phyloP scores from a whole-genome alignment of 495 filamentous ascomycete species.

The Aspergillus haitiensis region DNA sequence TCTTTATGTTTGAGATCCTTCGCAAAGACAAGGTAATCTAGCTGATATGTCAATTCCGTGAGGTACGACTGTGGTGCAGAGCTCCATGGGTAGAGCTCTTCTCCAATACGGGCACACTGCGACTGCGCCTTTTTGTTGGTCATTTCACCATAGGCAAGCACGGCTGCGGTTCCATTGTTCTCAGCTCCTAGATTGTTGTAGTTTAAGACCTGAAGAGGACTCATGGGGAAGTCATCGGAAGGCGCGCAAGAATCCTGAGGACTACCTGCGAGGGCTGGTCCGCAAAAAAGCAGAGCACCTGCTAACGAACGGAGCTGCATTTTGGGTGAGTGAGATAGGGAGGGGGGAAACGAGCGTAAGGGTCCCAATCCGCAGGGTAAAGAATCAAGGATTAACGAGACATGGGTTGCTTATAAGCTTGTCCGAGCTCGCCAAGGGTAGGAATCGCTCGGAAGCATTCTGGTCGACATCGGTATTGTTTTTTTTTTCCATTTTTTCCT shows the following conservation, averaged over 20 bases:
- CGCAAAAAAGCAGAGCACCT: constrained; percentile 18
- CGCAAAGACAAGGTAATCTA: constrained; percentile 30
- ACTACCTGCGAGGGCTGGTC: constrained; percentile 19
- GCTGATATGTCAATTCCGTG: constrained; percentile 30
- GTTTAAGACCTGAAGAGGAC: constrained; percentile 28
- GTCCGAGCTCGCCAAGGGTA: background rate
- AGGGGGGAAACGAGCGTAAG: too few species aligned
- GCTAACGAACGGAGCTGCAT: constrained; percentile 19
- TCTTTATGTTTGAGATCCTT: constrained; percentile 18
- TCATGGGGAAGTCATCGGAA: constrained; percentile 20
- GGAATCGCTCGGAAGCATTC: background rate
- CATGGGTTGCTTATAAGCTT: constrained; percentile 2
- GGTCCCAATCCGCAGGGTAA: background rate
- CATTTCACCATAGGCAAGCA: constrained; percentile 25
- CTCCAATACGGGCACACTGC: constrained; percentile 29
- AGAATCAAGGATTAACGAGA: background rate
- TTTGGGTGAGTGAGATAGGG: background rate
- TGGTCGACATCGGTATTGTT: too few species aligned
- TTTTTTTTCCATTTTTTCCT: background rate
- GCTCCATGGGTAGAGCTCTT: constrained; percentile 24
- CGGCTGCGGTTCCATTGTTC: constrained; percentile 34
- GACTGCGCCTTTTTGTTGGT: constrained; percentile 17
- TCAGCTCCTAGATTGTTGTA: constrained; percentile 34
- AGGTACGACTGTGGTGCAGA: constrained; percentile 13
- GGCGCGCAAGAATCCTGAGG: constrained; percentile 6